A percentile compares a stretch with the other conserved stretches of the same genome.
These are phyloP conservation scores for Saccharomycopsis schoenii DNA, from an alignment of 805 yeast genomes.

Conservation along the genomic window DNA sequence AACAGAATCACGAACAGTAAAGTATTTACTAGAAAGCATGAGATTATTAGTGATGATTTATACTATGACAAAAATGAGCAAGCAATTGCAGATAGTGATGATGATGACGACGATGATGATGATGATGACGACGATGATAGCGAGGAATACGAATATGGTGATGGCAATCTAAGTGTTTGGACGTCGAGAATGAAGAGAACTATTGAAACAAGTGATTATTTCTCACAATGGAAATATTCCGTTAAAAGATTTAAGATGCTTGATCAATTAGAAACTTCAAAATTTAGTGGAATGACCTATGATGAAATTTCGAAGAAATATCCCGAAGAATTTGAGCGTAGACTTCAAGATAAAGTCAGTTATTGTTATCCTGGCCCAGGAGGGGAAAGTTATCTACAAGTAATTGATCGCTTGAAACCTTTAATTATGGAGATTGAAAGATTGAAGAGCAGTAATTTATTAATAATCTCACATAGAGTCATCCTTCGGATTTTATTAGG, in stretches of 20 bases:
- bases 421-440: constrained; percentile 89
- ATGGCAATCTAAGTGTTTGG: constrained; percentile 45
- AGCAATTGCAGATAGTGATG: constrained; percentile 14
- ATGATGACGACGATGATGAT: constrained; percentile 23
- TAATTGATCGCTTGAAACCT: constrained; percentile 80
- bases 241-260: constrained; percentile 87
- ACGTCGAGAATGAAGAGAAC: constrained; percentile 78
- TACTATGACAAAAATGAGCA: not conserved
- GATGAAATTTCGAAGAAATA: constrained; percentile 62
- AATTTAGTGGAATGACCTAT: constrained; percentile 87
- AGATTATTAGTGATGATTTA: not conserved
- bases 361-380: constrained; percentile 96
- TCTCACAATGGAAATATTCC: constrained; percentile 65
- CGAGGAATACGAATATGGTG: not conserved
- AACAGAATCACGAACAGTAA: not conserved
- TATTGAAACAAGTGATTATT: constrained; percentile 63
- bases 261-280: constrained; percentile 89
- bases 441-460: constrained; percentile 66
- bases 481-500: constrained; percentile 82
- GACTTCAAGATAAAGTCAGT: constrained; percentile 66
- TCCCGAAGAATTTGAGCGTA: constrained; percentile 72
- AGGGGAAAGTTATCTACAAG: constrained; percentile 93
- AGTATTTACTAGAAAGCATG: not conserved
- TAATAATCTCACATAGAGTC: constrained; percentile 82
- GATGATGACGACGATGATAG: constrained; percentile 15